Evolutionary conservation across 2,329 filamentous ascomycete genomes (phyloP), one percentile per base, ranked within the genome.

Genomic region (Penicillium oxalicum): DNA sequence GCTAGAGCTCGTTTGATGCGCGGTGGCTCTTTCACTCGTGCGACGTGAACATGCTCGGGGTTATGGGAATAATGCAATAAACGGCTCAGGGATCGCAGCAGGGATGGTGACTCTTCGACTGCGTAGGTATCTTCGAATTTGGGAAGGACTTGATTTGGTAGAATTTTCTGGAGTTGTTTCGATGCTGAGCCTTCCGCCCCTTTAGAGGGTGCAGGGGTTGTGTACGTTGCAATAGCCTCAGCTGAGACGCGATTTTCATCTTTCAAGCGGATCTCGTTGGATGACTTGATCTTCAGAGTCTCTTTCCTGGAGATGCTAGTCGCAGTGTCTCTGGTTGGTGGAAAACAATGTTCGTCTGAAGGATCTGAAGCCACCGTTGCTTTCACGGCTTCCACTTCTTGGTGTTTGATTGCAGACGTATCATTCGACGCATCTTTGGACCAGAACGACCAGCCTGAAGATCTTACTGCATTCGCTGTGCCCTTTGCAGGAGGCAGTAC

Each of bases 1-100:
- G 91, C 90, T 4, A 98, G 77, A 9, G 93, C 93, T 57, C 86
- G 93, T 62, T 82, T 88, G 40, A 97, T 82, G 55, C 80, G 86
- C 1, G 82, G 86, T 0, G 81, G 76, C 6, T 87, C 81, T 39
- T 82, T 83, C 5, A 82, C 72, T 29, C 88, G 78, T 56, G 82
- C 85, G 4, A 96, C 82, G 65, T 96, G 87, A 43, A 80, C 83
- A 12, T 77, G 77, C 3, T 66, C 79, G 71, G 45, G 78, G 64
- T 58, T 87, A 74, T 69, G 88, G 76, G 54, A 63, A 49, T 71
- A 71, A 50, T 72, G 68, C 13, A 76, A 57, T 25, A 74, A 53
- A 59, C 76, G 60, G 60, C 69, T 66, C 40, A 77, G 61, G 28
- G 71, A 70, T 53, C 84, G 80, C n/a, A 89, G 63, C 12, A 90